Evolutionary conservation across 495 filamentous ascomycete species (phyloP).

Genomic region (Hypoxylon lienhwacheense): DNA sequence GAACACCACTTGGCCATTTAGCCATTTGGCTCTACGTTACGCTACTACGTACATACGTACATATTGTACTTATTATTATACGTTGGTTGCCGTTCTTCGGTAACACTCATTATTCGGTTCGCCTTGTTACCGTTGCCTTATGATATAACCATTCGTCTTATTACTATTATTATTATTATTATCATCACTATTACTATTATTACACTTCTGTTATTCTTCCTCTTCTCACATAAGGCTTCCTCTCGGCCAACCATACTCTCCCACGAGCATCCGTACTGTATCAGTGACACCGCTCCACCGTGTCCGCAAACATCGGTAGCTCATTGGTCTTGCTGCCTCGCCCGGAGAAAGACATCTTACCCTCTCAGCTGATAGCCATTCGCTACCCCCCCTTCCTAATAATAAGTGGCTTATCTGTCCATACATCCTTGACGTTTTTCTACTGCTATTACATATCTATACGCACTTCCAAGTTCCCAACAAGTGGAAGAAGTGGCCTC

Average conservation of each 20-base stretch:
- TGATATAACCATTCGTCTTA: not conserved
- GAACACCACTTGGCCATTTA: no score
- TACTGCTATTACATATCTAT: no score
- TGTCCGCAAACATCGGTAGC: constrained; percentile 24
- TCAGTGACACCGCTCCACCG: constrained; percentile 39
- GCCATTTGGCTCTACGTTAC: constrained; percentile 13
- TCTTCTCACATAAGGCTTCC: constrained; percentile 23
- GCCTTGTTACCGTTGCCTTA: not conserved
- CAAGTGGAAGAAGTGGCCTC: constrained; percentile 4
- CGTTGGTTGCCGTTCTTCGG: not conserved
- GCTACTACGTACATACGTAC: constrained; percentile 1
- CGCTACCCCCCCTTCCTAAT: constrained; percentile 4
- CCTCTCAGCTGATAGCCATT: constrained; percentile 33
- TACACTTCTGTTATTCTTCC: constrained; percentile 24
- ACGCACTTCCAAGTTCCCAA: no score
- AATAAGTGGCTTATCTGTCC: constrained; percentile 24
- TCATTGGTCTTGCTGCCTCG: constrained; percentile 36
- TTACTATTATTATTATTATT: constrained; percentile 7
- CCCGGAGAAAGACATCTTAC: constrained; percentile 26
- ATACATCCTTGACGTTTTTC: not conserved
- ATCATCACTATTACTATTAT: constrained; percentile 7
- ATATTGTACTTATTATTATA: not conserved
- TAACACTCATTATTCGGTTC: not conserved
- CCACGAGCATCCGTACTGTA: constrained; percentile 31
- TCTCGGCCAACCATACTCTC: constrained; percentile 30